These are phyloP conservation scores for Medicago arabica DNA, from an alignment of 306 rosid genomes.

Conservation along the genomic window DNA sequence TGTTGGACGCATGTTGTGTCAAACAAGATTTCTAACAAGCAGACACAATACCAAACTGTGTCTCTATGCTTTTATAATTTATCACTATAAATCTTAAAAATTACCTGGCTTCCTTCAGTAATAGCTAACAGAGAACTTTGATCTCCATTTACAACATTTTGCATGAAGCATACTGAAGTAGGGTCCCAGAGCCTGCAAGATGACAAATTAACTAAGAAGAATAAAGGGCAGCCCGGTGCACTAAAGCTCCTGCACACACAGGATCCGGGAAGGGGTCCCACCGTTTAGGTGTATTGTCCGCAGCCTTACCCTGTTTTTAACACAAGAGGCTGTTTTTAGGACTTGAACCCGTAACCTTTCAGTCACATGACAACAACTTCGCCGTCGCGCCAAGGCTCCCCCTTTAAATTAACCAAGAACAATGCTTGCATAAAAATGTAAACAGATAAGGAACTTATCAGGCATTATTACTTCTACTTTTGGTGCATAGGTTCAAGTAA, in stretches of 20 bases:
- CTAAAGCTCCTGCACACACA: no score
- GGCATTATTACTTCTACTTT: constrained; percentile 5
- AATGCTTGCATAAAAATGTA: constrained; percentile 18
- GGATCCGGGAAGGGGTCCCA: no score
- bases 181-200: constrained; percentile 81
- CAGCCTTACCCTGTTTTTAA: no score
- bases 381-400: no score
- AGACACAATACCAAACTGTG: constrained; percentile 2
- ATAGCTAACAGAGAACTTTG: constrained; percentile 68
- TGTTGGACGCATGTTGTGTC: background rate
- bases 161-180: constrained; percentile 67
- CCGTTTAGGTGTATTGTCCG: no score
- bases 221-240: background rate
- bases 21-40: background rate
- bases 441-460: constrained; percentile 4
- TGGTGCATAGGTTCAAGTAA: constrained; percentile 12
- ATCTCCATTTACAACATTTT: constrained; percentile 57
- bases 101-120: constrained; percentile 93
- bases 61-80: background rate
- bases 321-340: no score
- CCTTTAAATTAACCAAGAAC: constrained; percentile 20
- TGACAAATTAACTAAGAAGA: constrained; percentile 30
- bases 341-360: no score
- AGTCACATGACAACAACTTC: no score
- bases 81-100: constrained; percentile 24